Evolutionary conservation across 257 asterid genomes (phyloP), one percentile per base, ranked within the genome.

Genomic region (Primulina eburnea): DNA sequence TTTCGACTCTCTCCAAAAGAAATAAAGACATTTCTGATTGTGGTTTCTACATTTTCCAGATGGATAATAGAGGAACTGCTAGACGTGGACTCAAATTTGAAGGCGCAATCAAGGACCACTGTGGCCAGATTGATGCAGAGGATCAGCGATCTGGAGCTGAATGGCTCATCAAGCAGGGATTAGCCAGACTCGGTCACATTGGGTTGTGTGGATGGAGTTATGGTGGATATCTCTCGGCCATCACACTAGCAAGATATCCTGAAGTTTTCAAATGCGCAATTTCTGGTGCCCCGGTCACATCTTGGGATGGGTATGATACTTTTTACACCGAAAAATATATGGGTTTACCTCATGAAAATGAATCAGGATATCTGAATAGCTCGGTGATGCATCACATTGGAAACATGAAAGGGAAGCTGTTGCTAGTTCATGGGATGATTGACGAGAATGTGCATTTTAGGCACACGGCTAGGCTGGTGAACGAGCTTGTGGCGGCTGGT

Each of bases 141-240:
- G 98, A 90, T 80, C 98, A 92, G 59, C 78, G 80, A 75, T 74
- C 82, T 9, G 98, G 98, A 61, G 97, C 83, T 2, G 92, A 88
- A 73, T 92, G 94, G 94, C 97, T 92, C 76, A 69, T 86, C 10
- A 82, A 83, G 57, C 84, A 86, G 33, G 96, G 90, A 20, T 70
- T 92, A 65, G 89, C 96, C 7, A 75, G 76, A 69, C 68, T 61
- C 7, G 92, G 87, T 18, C 95, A 84, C 69, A 76, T 92, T 8
- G 98, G 98, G 65, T n/a, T 92, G 34, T 90, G 86, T 11, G 98
- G 98, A 1, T 90, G 97, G 98, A 90, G 98, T 75, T 92, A 92
- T 0, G 98, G 98, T 16, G 98, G 98, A 71, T 92, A 92, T 67
- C 95, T 90, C 60, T 90, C 98, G 6, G 89, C 97, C 53, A 92